A percentile compares a stretch with the other conserved stretches of the same genome.
phyloP scores from a whole-genome alignment of 352 stramenopile species.

The Phytophthora citrophthora region DNA sequence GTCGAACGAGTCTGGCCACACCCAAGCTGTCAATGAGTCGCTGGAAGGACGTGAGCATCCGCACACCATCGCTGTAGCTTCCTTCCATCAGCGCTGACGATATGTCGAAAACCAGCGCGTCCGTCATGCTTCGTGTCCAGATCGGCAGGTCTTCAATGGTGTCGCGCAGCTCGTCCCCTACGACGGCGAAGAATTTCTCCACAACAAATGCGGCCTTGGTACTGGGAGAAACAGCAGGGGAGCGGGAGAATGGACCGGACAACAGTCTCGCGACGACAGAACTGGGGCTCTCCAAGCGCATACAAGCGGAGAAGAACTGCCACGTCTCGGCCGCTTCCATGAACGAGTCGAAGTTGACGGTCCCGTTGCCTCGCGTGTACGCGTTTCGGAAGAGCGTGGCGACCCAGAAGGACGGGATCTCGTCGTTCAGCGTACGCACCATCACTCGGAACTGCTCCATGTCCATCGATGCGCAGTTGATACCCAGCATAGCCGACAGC shows the following conservation, averaged over 20 bases:
- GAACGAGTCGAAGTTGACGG: conserved; percentile 91
- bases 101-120: conserved; percentile 62
- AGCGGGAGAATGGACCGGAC: conserved; percentile 20
- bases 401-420: conserved; percentile 68
- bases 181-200: conserved; percentile 58
- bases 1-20: conserved; percentile 55
- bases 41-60: conserved; percentile 65
- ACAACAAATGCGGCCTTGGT: conserved; percentile 56
- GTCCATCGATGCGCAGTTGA: conserved; percentile 76
- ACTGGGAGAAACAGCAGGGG: conserved; percentile 47
- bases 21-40: conserved; percentile 60
- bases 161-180: conserved; percentile 48
- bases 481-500: conserved; percentile 24
- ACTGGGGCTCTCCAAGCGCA: conserved; percentile 75
- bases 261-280: conserved; percentile 47
- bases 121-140: conserved; percentile 61
- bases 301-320: conserved; percentile 90
- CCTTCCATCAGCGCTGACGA: conserved; percentile 54
- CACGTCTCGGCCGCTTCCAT: conserved; percentile 79
- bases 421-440: conserved; percentile 81
- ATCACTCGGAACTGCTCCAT: conserved; percentile 92
- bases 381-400: conserved; percentile 71
- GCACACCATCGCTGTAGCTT: conserved; percentile 52
- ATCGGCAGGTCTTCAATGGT: conserved; percentile 53
- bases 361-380: conserved; percentile 69